These are phyloP conservation scores for Fusarium equiseti DNA, from an alignment of 2,329 filamentous ascomycete genomes.

Conservation along the genomic window DNA sequence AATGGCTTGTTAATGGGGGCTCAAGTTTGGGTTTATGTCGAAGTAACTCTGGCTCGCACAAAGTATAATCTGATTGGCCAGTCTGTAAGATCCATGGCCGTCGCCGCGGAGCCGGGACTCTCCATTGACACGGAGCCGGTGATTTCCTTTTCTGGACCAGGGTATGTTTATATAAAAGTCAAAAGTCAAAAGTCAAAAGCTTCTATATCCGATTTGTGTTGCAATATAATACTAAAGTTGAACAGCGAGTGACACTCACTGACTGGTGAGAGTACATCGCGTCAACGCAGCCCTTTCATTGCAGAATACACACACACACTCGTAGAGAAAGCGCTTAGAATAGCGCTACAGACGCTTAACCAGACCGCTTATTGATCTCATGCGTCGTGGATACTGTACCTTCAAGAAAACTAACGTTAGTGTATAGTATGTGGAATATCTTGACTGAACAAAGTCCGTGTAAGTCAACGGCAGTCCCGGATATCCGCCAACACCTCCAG, in stretches of 20 bases:
- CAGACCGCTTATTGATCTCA: conserved; percentile 12
- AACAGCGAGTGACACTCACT: neutral
- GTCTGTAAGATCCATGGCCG: neutral
- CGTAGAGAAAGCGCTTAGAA: conserved; percentile 26
- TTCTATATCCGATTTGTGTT: conserved; percentile 13
- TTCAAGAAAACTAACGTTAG: neutral
- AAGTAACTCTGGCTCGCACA: conserved; percentile 8
- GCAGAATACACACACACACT: neutral
- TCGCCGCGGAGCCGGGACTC: conserved; percentile 31
- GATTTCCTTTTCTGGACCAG: conserved; percentile 7
- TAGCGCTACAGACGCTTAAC: conserved; percentile 19
- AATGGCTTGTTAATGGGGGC: neutral
- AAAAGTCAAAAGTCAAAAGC: neutral
- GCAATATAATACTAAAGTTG: neutral
- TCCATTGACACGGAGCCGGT: conserved; percentile 31
- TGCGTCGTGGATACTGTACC: neutral
- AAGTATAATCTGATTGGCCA: neutral
- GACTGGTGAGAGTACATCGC: conserved; percentile 10
- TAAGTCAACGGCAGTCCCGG: conserved; percentile 2
- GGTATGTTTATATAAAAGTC: neutral
- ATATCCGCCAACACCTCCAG: neutral
- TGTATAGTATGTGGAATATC: conserved; percentile 10
- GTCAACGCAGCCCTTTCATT: conserved; percentile 28
- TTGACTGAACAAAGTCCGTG: conserved; percentile 3
- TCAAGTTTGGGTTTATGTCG: neutral